These are phyloP conservation scores for Lepidium aucheri DNA, from an alignment of 345 rosid species.

Conservation along the genomic window DNA sequence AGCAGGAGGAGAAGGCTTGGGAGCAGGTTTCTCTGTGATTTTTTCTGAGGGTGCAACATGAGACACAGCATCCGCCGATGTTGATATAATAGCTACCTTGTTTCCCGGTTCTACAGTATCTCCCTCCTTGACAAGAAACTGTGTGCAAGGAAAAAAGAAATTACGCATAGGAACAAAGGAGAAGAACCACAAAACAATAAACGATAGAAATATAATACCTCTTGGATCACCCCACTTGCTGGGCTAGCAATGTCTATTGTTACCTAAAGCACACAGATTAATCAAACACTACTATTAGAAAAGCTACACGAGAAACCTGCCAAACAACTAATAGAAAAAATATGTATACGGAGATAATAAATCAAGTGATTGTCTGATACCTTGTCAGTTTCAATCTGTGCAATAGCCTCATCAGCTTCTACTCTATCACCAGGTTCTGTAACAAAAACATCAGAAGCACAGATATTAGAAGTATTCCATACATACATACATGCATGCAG, in stretches of 20 bases:
- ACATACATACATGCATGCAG: neutral
- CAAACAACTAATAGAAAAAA: neutral
- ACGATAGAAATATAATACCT: constrained; percentile 33
- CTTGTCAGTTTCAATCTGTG: constrained; percentile 98
- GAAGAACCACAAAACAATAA: constrained; percentile 1
- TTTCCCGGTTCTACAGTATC: constrained; percentile 93
- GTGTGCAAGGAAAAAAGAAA: neutral
- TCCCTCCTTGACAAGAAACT: constrained; percentile 91
- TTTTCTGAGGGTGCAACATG: constrained; percentile 81
- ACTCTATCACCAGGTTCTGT: constrained; percentile 94
- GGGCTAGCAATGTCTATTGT: constrained; percentile 87
- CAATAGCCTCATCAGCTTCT: constrained; percentile 80
- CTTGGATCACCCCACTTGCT: constrained; percentile 70
- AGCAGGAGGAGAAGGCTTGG: constrained; percentile 48
- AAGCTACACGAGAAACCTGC: neutral
- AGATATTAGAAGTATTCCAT: neutral
- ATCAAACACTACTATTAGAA: constrained; percentile 8
- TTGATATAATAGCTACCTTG: constrained; percentile 80
- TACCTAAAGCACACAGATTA: constrained; percentile 36
- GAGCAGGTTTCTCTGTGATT: constrained; percentile 38
- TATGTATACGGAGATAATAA: neutral
- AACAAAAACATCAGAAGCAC: neutral
- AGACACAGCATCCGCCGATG: constrained; percentile 67
- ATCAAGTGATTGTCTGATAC: constrained; percentile 26
- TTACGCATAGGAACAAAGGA: neutral